Base-by-base conservation (phyloP, 176 grass and related monocot genomes). In the Avena insularis region DNA sequence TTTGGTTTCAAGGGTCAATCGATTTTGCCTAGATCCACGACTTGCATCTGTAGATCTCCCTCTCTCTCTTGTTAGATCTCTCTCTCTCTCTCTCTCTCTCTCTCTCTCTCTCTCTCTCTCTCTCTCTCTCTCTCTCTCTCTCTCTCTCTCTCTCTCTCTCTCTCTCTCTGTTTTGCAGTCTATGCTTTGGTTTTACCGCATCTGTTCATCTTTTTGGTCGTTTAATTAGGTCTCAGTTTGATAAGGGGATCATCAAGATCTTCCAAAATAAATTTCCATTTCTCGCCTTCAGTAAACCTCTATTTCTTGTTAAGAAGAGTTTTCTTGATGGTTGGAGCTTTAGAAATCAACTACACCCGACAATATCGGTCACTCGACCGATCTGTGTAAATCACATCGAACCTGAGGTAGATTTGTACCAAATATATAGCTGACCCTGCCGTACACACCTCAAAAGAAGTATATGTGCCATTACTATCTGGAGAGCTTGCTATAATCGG, bases 191-290 rank as follows among this genome's bases (percentile, higher is more conserved):
- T 68, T 68, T 16, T 3, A 40, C 33, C 16, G 19, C 66, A n/a
- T 89, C 46, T 80, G 69, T 90, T 67, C 59, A 31, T 82, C 21
- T 48, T 85, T 64, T 29, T 9, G 27, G 17, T 54, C 9, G 29
- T 63, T 77, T 60, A 54, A 38, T 38, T 38, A 43, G 57, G 1
- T 54, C 54, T 53, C 57, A 15, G 16, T 56, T 17, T 56, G 54
- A 56, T 17, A 56, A 56, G 54, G 4, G 54, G 54, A 43, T 43
- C 40, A 43, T 0, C 69, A 50, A 77, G 75, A 91, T 94, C 87
- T 68, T 31, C 15, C 9, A 0, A 68, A 9, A 77, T 50, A 86
- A 60, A 69, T 27, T 12, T 67, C 27, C 36, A 90, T 59, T 89
- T 57, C 36, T 64, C 47, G 69, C 46, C 38, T 61, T 29, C 36